These are phyloP conservation scores for Parathielavia appendiculata DNA, from an alignment of 495 filamentous ascomycete species.

Conservation along the genomic window DNA sequence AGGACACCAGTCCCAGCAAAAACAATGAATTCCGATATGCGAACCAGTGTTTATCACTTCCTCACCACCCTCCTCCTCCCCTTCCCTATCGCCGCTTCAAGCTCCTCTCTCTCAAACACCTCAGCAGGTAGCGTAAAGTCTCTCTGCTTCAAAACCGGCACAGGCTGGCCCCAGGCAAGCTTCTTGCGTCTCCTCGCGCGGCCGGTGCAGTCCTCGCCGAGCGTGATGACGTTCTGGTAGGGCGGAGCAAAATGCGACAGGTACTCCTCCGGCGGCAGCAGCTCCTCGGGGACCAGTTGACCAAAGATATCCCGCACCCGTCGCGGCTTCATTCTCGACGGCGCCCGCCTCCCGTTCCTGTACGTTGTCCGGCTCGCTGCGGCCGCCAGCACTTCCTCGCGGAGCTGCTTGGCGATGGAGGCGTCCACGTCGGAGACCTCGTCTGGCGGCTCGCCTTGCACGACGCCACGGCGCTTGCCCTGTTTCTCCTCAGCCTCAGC, in stretches of 20 bases:
- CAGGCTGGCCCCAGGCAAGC: conserved; percentile 72
- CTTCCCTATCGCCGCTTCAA: conserved; percentile 60
- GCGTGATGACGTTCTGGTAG: conserved; percentile 68
- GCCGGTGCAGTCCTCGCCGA: conserved; percentile 55
- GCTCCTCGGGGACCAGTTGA: no score
- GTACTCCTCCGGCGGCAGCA: conserved; percentile 56
- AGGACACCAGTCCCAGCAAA: no score
- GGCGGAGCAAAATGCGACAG: conserved; percentile 78
- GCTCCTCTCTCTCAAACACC: conserved; percentile 60
- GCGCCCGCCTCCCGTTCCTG: conserved; percentile 11
- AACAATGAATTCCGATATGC: no score
- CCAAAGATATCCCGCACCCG: no score
- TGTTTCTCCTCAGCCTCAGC: no score
- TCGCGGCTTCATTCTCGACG: not conserved
- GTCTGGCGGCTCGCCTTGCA: conserved; percentile 23
- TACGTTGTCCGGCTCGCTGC: conserved; percentile 20
- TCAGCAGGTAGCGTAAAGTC: conserved; percentile 75
- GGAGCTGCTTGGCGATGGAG: conserved; percentile 65
- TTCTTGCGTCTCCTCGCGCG: conserved; percentile 46
- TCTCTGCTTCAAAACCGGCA: conserved; percentile 63
- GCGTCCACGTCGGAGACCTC: conserved; percentile 64
- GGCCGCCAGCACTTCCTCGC: conserved; percentile 59
- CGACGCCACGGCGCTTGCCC: no score
- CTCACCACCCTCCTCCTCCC: conserved; percentile 38
- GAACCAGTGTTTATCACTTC: not conserved